A percentile compares a stretch with the other conserved stretches of the same genome.
Evolutionary conservation across 2,329 filamentous ascomycete species (phyloP).

Genomic region (Hymenoscyphus repandus): DNA sequence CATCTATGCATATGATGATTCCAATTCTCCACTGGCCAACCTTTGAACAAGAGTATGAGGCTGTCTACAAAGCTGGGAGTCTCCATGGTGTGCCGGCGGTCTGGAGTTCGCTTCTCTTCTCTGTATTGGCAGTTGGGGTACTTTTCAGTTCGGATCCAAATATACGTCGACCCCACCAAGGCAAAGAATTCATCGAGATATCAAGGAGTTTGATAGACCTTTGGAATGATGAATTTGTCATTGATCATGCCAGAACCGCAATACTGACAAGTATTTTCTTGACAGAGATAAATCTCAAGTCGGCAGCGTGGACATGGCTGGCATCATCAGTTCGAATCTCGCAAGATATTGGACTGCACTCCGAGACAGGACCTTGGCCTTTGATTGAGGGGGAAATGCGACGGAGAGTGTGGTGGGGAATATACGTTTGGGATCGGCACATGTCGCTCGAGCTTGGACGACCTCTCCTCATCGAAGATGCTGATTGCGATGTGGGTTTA

Average conservation of each 20-base stretch:
- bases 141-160: constrained; percentile 60
- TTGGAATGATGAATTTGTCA: constrained; percentile 71
- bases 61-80: constrained; percentile 63
- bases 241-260: constrained; percentile 70
- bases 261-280: constrained; percentile 74
- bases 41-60: constrained; percentile 71
- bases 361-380: constrained; percentile 67
- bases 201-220: constrained; percentile 68
- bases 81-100: constrained; percentile 57
- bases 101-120: constrained; percentile 78
- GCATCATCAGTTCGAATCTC: constrained; percentile 73
- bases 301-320: constrained; percentile 81
- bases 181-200: constrained; percentile 64
- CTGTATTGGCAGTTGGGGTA: constrained; percentile 75
- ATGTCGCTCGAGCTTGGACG: constrained; percentile 75
- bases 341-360: constrained; percentile 78
- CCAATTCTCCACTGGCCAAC: constrained; percentile 86
- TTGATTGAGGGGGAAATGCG: constrained; percentile 80
- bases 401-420: constrained; percentile 85
- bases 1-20: constrained; percentile 71
- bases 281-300: constrained; percentile 80
- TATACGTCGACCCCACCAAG: constrained; percentile 50
- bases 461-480: constrained; percentile 77
- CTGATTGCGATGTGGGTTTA: constrained; percentile 78
- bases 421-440: constrained; percentile 83